Percentiles rank a stretch among this genome's conserved stretches.
phyloP scores from a whole-genome alignment of 2,329 filamentous ascomycete genomes.

The Drechslerella stenobrocha region DNA sequence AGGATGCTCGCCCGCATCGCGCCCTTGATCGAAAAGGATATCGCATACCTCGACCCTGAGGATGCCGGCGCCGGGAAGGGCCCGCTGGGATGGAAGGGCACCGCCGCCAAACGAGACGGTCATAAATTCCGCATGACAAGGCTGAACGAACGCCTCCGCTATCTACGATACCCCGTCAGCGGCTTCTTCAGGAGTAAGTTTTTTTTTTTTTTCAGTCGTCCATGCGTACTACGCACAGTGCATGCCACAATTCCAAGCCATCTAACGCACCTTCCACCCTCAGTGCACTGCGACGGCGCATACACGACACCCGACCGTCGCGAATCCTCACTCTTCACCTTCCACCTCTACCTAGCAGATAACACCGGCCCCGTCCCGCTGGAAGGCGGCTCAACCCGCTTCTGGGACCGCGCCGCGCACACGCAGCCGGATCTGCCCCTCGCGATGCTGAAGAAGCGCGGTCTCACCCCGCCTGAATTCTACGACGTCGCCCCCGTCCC shows the following conservation, averaged over 20 bases:
- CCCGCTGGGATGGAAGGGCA: constrained; percentile 33
- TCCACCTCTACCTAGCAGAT: constrained; percentile 48
- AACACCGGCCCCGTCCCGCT: constrained; percentile 37
- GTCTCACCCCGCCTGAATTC: constrained; percentile 11
- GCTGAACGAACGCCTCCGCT: constrained; percentile 49
- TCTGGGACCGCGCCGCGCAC: constrained; percentile 34
- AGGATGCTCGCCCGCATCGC: constrained; percentile 66
- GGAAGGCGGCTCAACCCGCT: constrained; percentile 45
- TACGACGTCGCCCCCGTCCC: constrained; percentile 47
- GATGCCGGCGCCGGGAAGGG: constrained; percentile 23
- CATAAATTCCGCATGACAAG: constrained; percentile 43
- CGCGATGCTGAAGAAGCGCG: constrained; percentile 20
- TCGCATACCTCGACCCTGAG: constrained; percentile 31
- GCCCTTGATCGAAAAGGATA: constrained; percentile 56
- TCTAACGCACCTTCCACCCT: no score
- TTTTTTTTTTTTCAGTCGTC: neutral
- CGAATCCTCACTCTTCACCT: constrained; percentile 48
- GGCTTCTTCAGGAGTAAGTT: constrained; percentile 49
- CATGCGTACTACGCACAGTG: neutral
- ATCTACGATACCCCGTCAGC: constrained; percentile 45
- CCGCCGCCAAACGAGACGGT: constrained; percentile 16
- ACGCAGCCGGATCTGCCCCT: constrained; percentile 12
- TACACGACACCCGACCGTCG: constrained; percentile 44
- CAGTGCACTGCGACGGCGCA: constrained; percentile 50
- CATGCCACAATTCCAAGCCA: neutral